Evolutionary conservation across 805 yeast genomes (phyloP), one percentile per base, ranked within the genome.

Genomic region (Wickerhamomyces strasburgensis): DNA sequence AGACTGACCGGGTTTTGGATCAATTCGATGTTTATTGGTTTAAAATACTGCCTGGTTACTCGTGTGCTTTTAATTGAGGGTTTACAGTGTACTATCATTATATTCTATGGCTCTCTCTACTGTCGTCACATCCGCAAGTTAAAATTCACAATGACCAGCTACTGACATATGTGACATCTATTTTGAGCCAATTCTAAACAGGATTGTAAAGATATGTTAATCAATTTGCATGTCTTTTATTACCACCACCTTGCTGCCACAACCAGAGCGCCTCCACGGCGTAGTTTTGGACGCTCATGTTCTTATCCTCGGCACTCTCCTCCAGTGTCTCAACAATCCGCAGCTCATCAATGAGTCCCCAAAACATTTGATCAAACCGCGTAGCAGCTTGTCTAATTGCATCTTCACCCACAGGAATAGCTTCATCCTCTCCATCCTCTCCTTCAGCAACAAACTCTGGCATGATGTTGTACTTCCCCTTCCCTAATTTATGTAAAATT

Each of bases 211-310:
- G 7, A 21, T 21, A 8, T 7, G 25, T 11, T 21, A 21, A 8
- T 40, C 27, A 51, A 29, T 51, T 54, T 2, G 55, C 56, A 21
- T 52, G 51, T 42, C 56, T 49, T 15, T 36, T 54, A 18, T 62
- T 67, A 19, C 70, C 70, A 19, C 70, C 71, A 29, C 70, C 71
- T 41, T 61, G 61, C 48, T 72, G 80, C 93, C 95, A 86, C 36
- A 89, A 61, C 95, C 96, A 89, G 25, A 89, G 67, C 1, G 96
- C 95, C 47, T 89, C 97, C 21, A 83, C 69, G 1, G 96, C 95
- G 56, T 87, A 85, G 47, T 75, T 84, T 48, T 84, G 67, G 1
- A 88, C 88, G 25, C 89, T 81, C 21, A 89, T 42, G 56, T 84
- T 85, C 14, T 61, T 65, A 0, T 84, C 94, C 48, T 83, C 82